phyloP scores from a whole-genome alignment of 2,329 filamentous ascomycete genomes.

The Ceratocystis variospora region DNA sequence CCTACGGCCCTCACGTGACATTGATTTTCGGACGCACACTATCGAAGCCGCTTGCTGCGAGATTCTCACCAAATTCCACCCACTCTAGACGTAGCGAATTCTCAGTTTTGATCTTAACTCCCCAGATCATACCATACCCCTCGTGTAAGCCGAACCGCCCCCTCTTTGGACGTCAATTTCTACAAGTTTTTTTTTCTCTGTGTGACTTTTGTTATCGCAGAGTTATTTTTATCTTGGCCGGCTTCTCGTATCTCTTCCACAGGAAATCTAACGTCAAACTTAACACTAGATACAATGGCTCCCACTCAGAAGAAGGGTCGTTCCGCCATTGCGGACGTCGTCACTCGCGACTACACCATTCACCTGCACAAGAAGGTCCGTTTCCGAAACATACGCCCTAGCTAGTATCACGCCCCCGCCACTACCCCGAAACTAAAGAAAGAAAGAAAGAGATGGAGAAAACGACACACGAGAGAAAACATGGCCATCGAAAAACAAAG shows the following conservation, averaged over 20 bases:
- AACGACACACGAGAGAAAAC: slow-evolving; percentile 5
- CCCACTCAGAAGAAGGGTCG: slow-evolving; percentile 59
- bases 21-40: slow-evolving; percentile 17
- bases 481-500: not conserved
- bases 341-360: slow-evolving; percentile 99
- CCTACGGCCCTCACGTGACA: slow-evolving; percentile 18
- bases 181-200: slow-evolving; percentile 9
- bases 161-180: slow-evolving; percentile 10
- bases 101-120: slow-evolving; percentile 20
- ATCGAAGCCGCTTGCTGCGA: slow-evolving; percentile 14
- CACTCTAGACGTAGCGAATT: slow-evolving; percentile 19
- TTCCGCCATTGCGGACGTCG: slow-evolving; percentile 97
- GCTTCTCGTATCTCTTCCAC: slow-evolving; percentile 16
- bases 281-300: slow-evolving; percentile 47
- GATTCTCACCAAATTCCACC: slow-evolving; percentile 20
- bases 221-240: slow-evolving; percentile 15
- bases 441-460: not conserved
- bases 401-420: not conserved
- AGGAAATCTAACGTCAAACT: slow-evolving; percentile 22
- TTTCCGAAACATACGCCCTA: slow-evolving; percentile 19
- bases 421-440: not conserved
- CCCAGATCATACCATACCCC: slow-evolving; percentile 19
- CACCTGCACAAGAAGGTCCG: slow-evolving; percentile 87
- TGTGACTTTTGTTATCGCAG: slow-evolving; percentile 12
- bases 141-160: slow-evolving; percentile 18